Base-by-base conservation (phyloP, 306 rosid genomes). In the Carpinus fangiana region DNA sequence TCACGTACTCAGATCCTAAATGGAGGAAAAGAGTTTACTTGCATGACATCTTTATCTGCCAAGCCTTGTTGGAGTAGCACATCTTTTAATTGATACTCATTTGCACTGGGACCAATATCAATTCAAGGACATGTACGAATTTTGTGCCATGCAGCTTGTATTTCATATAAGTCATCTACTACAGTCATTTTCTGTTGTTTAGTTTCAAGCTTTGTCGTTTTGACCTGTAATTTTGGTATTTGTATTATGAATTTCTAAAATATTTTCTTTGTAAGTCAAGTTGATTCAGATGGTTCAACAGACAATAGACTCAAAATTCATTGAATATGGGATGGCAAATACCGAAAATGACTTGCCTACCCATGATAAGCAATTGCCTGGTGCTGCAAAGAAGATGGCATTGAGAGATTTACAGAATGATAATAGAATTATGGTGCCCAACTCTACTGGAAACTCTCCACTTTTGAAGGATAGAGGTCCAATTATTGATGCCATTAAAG, bases 351-450 rank as follows among this genome's bases (percentile, higher is more conserved):
- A 88, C 59, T 76, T 78, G 71, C 84, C 87, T 72, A 67, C 79
- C 77, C 73, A 79, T 52, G 92, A 87, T 78, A 83, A 90, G 83
- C 89, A 88, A 62, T 57, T 51, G 48, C 52, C 82, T 54, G 84
- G 70, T 89, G 73, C 89, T 72, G 82, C 74, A 74, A 89, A 90
- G 92, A 92, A 94, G 85, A 86, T 91, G n/a, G 86, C 85, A 52
- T 61, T 89, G 82, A 89, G 87, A 85, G 96, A 90, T 80, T 55
- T 89, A 79, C 94, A 91, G 72, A 87, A 89, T 84, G 90, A 88
- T 79, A 88, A 87, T 51, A 86, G 67, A 82, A 70, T 85, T 72
- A 72, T 61, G 61, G 80, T 75, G 76, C 83, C 94, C 83, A 74
- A 89, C 74, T 78, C 90, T 57, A 79, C 57, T 7, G 89, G 81